Evolutionary conservation across 129 eudicot genomes (phyloP).

Genomic region (Pittosporum tobira): DNA sequence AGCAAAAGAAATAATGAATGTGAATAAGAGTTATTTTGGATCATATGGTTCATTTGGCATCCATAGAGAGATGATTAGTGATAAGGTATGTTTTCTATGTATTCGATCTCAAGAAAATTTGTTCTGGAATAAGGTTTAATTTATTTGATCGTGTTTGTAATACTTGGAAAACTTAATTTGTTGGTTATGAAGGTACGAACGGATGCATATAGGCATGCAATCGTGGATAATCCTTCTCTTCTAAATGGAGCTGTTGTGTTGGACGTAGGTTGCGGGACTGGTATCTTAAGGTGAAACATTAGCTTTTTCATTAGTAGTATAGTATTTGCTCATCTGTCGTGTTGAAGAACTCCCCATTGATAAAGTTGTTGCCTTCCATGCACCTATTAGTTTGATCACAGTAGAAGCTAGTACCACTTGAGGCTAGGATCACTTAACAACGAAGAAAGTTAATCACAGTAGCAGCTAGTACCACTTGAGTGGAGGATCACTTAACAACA

Average conservation of each 20-base stretch:
- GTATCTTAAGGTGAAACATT: conserved; percentile 66
- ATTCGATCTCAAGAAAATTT: not conserved
- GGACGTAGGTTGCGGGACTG: conserved; percentile 99
- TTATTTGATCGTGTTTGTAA: not conserved
- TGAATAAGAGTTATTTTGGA: conserved; percentile 72
- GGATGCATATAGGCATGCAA: conserved; percentile 76
- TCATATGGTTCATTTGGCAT: conserved; percentile 81
- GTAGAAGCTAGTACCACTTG: no score
- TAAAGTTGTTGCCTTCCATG: no score
- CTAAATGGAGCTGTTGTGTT: conserved; percentile 57
- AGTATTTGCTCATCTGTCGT: not conserved
- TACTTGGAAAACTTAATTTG: not conserved
- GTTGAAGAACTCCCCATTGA: no score
- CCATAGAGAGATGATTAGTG: conserved; percentile 91
- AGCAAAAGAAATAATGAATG: conserved; percentile 32
- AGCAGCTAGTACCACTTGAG: no score
- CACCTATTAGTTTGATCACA: no score
- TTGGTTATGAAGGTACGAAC: conserved; percentile 62
- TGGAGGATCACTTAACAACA: no score
- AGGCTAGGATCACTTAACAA: no score
- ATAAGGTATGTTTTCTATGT: conserved; percentile 46
- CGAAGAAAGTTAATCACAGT: no score
- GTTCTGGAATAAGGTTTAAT: not conserved
- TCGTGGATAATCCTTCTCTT: conserved; percentile 77
- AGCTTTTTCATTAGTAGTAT: conserved; percentile 1